Evolutionary conservation across 805 yeast genomes (phyloP).

Genomic region (Naumovozyma castellii): DNA sequence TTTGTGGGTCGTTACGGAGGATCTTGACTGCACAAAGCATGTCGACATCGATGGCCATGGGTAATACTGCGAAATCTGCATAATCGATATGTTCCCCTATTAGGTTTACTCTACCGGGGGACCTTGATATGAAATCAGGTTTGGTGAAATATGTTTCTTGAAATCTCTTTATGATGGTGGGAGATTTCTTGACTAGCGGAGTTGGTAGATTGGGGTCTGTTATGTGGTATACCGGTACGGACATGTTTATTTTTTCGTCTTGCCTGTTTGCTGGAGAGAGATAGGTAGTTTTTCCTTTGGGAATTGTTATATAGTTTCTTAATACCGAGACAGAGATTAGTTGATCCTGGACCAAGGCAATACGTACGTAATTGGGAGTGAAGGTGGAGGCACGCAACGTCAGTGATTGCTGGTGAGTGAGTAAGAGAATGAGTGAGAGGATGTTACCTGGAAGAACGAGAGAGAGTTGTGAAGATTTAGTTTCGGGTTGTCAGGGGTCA

Average conservation of each 20-base stretch:
- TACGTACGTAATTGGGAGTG: too few relatives aligned
- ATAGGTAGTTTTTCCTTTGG: too few relatives aligned
- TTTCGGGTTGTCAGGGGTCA: not conserved
- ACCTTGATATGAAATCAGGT: constrained; percentile 43
- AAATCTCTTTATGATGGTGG: constrained; percentile 8
- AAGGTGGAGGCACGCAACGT: too few relatives aligned
- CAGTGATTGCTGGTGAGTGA: too few relatives aligned
- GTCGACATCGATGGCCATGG: constrained; percentile 66
- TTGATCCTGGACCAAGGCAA: too few relatives aligned
- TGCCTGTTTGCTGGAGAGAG: not conserved
- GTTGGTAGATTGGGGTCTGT: constrained; percentile 5
- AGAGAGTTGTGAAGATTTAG: too few relatives aligned
- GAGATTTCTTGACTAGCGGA: constrained; percentile 3
- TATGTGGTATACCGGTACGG: constrained; percentile 10
- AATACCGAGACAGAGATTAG: too few relatives aligned
- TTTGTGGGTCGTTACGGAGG: constrained; percentile 7
- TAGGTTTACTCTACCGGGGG: constrained; percentile 68
- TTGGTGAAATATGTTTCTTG: constrained; percentile 5
- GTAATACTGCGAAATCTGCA: constrained; percentile 54
- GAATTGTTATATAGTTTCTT: too few relatives aligned
- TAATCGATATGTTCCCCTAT: constrained; percentile 73
- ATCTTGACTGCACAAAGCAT: constrained; percentile 44
- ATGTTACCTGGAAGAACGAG: too few relatives aligned
- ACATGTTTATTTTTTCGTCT: constrained; percentile 4
- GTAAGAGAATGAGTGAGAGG: too few relatives aligned